A percentile compares a stretch with the other conserved stretches of the same genome.
Conservation (phyloP, 108 stramenopile genomes). For the Discostella pseudostelligera region DNA sequence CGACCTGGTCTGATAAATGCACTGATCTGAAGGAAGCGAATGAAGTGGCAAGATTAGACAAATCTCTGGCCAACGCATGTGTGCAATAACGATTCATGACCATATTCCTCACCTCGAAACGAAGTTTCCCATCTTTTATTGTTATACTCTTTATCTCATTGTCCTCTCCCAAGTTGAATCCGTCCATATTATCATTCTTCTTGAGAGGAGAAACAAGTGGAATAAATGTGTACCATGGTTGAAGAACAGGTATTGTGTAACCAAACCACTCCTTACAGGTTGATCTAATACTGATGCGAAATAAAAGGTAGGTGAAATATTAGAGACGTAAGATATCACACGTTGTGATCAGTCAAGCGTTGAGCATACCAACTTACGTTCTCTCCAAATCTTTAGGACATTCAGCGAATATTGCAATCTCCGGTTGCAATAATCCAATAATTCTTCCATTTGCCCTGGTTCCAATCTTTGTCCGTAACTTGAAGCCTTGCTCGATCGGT, state of each 20-base stretch:
- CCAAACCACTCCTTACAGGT: constrained; percentile 28
- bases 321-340: neutral
- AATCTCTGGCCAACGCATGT: too few relatives aligned
- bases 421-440: constrained; percentile 35
- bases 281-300: constrained; percentile 32
- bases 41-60: too few relatives aligned
- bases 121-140: constrained; percentile 74
- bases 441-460: constrained; percentile 68
- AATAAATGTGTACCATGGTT: constrained; percentile 79
- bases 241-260: constrained; percentile 35
- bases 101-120: constrained; percentile 73
- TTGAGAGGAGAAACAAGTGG: constrained; percentile 84
- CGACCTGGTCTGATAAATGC: constrained; percentile 79
- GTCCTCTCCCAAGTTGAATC: constrained; percentile 85
- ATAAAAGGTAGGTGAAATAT: too few relatives aligned
- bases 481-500: constrained; percentile 79
- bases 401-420: constrained; percentile 48
- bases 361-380: constrained; percentile 46
- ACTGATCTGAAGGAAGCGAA: constrained; percentile 24
- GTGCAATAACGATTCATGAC: too few relatives aligned
- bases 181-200: constrained; percentile 69
- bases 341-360: constrained; percentile 3
- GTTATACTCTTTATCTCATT: constrained; percentile 71
- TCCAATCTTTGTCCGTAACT: constrained; percentile 81
- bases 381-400: constrained; percentile 73